phyloP scores from a whole-genome alignment of 108 stramenopile species.

The Cylindrotheca closterium region DNA sequence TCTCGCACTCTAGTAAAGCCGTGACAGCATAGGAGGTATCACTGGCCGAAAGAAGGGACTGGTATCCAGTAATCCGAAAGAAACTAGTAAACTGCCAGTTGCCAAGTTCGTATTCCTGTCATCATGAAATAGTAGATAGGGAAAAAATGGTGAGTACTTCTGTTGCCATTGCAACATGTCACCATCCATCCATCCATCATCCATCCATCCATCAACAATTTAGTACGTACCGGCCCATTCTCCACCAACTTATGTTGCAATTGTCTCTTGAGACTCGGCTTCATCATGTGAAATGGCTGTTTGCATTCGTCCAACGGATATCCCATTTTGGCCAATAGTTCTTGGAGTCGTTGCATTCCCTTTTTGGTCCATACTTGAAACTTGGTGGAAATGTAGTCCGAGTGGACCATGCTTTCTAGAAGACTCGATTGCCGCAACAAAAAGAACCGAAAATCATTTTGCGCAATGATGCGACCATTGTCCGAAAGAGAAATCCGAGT shows the following conservation, averaged over 20 bases:
- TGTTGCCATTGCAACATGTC: not conserved
- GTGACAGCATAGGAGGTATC: slow-evolving; percentile 85
- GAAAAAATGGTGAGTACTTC: slow-evolving; percentile 4
- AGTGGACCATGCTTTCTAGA: slow-evolving; percentile 77
- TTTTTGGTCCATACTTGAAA: slow-evolving; percentile 62
- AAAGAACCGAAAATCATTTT: slow-evolving; percentile 78
- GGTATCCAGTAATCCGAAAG: slow-evolving; percentile 80
- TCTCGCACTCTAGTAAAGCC: slow-evolving; percentile 76
- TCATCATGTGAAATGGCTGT: slow-evolving; percentile 85
- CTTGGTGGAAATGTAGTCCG: slow-evolving; percentile 67
- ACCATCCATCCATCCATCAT: not conserved
- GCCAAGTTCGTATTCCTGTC: slow-evolving; percentile 74
- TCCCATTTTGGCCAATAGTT: slow-evolving; percentile 90
- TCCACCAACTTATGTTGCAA: slow-evolving; percentile 57
- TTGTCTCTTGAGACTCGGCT: slow-evolving; percentile 56
- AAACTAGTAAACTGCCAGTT: slow-evolving; percentile 81
- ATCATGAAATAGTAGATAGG: not conserved
- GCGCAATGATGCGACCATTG: slow-evolving; percentile 74
- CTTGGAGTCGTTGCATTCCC: slow-evolving; percentile 65
- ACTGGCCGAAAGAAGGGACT: slow-evolving; percentile 75
- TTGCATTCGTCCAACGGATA: slow-evolving; percentile 75
- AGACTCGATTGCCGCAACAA: slow-evolving; percentile 74
- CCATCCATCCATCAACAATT: not conserved
- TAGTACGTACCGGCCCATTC: slow-evolving; percentile 59
- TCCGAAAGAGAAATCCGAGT: slow-evolving; percentile 73